These are phyloP conservation scores for Penicillium verhagenii DNA, from an alignment of 495 filamentous ascomycete species.

Conservation along the genomic window DNA sequence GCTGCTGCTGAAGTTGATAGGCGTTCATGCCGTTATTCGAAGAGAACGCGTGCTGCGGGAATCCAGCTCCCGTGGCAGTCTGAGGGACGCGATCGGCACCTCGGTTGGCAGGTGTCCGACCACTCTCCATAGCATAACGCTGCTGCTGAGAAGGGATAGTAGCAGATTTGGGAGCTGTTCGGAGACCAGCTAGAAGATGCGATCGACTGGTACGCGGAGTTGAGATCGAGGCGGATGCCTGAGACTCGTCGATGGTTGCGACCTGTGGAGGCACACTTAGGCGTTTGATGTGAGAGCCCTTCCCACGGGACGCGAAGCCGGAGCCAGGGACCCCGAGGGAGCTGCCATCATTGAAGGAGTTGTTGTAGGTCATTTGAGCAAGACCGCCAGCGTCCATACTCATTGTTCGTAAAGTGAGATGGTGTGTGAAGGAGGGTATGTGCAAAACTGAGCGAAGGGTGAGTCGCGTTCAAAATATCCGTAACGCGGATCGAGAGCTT, in stretches of 20 bases:
- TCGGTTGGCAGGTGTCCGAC: constrained; percentile 43
- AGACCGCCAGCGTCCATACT: constrained; percentile 99
- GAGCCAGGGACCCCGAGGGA: constrained; percentile 70
- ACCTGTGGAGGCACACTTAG: constrained; percentile 65
- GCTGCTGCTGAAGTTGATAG: constrained; percentile 11
- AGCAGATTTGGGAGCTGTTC: constrained; percentile 89
- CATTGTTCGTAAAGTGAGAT: constrained; percentile 43
- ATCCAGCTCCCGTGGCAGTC: constrained; percentile 60
- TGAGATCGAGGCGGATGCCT: constrained; percentile 49
- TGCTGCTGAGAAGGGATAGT: constrained; percentile 64
- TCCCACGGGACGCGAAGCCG: constrained; percentile 80
- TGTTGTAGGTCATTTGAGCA: constrained; percentile 98
- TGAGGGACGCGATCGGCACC: constrained; percentile 54
- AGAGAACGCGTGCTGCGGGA: constrained; percentile 50
- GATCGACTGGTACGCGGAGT: constrained; percentile 93
- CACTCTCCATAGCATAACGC: constrained; percentile 45
- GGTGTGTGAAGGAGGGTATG: constrained; percentile 26
- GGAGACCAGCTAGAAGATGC: constrained; percentile 87
- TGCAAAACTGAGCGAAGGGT: constrained; percentile 27
- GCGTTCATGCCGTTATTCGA: constrained; percentile 42
- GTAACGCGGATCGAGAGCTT: constrained; percentile 18
- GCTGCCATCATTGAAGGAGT: constrained; percentile 59
- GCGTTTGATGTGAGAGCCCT: constrained; percentile 81
- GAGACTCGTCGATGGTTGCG: constrained; percentile 63
- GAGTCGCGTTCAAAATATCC: constrained; percentile 15